Base-by-base conservation (phyloP, 2,329 filamentous ascomycete species). In the Mollisia scopiformis region DNA sequence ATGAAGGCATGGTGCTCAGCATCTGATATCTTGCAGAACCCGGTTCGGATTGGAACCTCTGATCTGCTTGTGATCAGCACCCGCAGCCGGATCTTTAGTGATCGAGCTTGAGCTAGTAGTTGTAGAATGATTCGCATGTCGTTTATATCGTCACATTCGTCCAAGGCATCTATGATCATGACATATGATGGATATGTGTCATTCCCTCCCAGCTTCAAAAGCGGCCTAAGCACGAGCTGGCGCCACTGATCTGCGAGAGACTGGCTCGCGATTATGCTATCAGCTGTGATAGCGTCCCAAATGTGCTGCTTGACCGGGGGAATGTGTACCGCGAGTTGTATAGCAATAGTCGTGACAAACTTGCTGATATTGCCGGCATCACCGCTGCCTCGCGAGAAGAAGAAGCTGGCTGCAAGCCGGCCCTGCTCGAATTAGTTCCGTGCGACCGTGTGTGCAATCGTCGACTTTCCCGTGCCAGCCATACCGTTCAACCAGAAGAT, bases 201-300 rank as follows among this genome's bases (percentile, higher is more conserved):
- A 11, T 4, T 16, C 8, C 21, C 33, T 14, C 59, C 46, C 19
- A 67, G 61, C 37, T 61, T 39, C 67, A 79, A 35, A 54, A 77
- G n/a, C 62, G 82, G 7, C 75, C 73, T 8, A 61, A 75, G 1
- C 72, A 80, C 58, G 77, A 82, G 64, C 66, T 82, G 41, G 69
- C 79, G 21, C 74, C 72, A 10, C 77, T 80, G 75, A 76, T 79
- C 13, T 63, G 79, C 16, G 77, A 82, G 53, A 28, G 59, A 46
- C 21, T 31, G 49, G 21, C 23, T 57, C 2, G 50, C 14, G 33
- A 67, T 66, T 19, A 55, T 61, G 23, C 35, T 27, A 68, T 50
- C n/a, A 49, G 58, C 25, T 37, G n/a, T 21, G 59, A 66, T 21
- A 58, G 52, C 51, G 27, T 62, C 30, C 13, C 50, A 7, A 75